Evolutionary conservation across 2,329 filamentous ascomycete species (phyloP).

Genomic region (Nigrospora osmanthi): DNA sequence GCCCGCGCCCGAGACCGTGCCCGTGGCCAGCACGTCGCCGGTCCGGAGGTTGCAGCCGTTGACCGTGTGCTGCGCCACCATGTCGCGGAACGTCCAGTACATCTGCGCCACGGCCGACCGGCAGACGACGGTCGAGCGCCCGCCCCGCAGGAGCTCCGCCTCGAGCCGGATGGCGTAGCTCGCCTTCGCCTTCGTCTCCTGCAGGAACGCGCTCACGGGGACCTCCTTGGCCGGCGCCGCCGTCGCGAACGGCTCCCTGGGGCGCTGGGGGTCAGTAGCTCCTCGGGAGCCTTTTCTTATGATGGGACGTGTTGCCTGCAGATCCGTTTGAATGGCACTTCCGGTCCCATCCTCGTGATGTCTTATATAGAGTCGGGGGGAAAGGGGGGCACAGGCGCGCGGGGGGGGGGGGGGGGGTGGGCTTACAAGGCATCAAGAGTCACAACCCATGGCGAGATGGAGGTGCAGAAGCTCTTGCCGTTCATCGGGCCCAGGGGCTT

Average conservation of each 20-base stretch:
- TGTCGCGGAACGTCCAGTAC: conserved; percentile 30
- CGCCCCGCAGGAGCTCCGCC: conserved; percentile 7
- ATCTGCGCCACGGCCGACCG: conserved; percentile 20
- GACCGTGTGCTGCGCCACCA: conserved; percentile 27
- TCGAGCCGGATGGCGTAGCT: conserved; percentile 23
- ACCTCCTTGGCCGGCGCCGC: conserved; percentile 14
- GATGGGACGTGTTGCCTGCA: too few relatives aligned
- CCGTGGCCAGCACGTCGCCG: conserved; percentile 32
- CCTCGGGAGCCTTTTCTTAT: too few relatives aligned
- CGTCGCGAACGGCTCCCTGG: conserved; percentile 42
- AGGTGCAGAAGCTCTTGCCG: conserved; percentile 52
- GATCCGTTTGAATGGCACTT: too few relatives aligned
- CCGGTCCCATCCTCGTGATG: too few relatives aligned
- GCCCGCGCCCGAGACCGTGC: conserved; percentile 28
- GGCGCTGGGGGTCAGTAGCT: too few relatives aligned
- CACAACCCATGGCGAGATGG: conserved; percentile 54
- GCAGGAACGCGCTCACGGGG: conserved; percentile 21
- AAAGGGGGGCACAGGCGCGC: too few relatives aligned
- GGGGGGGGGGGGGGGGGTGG: too few relatives aligned
- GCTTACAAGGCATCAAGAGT: conserved; percentile 46
- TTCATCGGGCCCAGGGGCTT: conserved; percentile 52
- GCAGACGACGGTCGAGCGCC: conserved; percentile 17
- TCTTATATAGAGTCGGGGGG: too few relatives aligned
- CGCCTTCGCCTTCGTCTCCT: conserved; percentile 21
- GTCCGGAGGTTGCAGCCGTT: conserved; percentile 27